Percentiles rank a stretch among this genome's conserved stretches.
Conservation (phyloP, 225 moss, liverwort and hornwort species). For the Pseudoscleropodium purum region DNA sequence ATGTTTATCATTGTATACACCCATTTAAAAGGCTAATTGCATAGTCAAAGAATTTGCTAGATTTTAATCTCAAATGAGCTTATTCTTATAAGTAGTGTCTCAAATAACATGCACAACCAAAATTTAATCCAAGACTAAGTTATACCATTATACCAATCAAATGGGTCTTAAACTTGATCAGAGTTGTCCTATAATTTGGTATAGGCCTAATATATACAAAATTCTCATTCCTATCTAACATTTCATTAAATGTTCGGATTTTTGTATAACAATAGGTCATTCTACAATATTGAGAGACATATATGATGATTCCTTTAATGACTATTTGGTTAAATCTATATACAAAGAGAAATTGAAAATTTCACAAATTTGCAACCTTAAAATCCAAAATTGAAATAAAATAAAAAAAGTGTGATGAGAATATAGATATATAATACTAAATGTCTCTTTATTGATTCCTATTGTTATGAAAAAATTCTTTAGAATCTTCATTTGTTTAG, state of each 20-base stretch:
- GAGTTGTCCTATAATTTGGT: not conserved
- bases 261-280: not conserved
- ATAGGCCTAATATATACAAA: not conserved
- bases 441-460: not conserved
- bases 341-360: not conserved
- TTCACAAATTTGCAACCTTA: not conserved
- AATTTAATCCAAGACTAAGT: too few relatives aligned
- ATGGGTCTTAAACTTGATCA: not conserved
- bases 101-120: not conserved
- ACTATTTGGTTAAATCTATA: not conserved
- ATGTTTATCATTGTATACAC: not conserved
- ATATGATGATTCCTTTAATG: not conserved
- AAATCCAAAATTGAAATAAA: not conserved
- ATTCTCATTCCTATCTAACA: not conserved
- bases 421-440: not conserved
- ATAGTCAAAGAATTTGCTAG: rapidly evolving
- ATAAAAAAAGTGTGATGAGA: not conserved
- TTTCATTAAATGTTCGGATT: not conserved
- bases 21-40: not conserved
- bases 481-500: not conserved
- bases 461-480: rapidly evolving
- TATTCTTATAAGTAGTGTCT: not conserved
- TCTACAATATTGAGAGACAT: not conserved
- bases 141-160: too few relatives aligned
- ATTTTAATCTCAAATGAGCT: not conserved